phyloP scores from a whole-genome alignment of 2,329 filamentous ascomycete genomes.

The Aureobasidium leucospermi region DNA sequence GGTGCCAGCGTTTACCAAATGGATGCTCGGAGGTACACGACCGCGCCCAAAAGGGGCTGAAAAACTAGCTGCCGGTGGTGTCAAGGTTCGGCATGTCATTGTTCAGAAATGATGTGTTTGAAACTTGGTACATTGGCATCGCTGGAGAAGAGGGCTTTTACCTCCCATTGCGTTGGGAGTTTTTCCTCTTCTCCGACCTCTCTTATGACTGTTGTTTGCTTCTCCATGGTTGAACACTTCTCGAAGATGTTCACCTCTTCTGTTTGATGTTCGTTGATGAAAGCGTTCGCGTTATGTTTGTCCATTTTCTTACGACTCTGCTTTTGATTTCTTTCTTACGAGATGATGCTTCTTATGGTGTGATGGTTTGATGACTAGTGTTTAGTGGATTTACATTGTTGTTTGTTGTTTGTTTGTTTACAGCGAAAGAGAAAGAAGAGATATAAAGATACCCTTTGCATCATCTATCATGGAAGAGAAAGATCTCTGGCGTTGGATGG shows the following conservation, averaged over 20 bases:
- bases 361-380: not conserved
- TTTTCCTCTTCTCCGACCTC: not conserved
- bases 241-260: not conserved
- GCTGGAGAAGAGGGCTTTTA: not conserved
- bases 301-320: not conserved
- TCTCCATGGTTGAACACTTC: not conserved
- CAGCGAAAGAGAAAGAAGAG: no score
- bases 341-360: conserved; percentile 1
- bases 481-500: no score
- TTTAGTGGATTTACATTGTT: not conserved
- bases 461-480: no score
- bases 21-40: conserved; percentile 5
- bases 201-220: not conserved
- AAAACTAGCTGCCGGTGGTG: conserved; percentile 6
- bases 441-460: no score
- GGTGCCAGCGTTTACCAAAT: not conserved
- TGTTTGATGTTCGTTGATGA: not conserved
- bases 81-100: conserved; percentile 1
- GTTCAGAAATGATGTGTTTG: not conserved
- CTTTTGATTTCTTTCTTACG: not conserved
- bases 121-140: not conserved
- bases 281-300: not conserved
- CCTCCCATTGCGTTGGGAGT: conserved; percentile 1
- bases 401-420: no score
- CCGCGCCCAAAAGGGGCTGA: conserved; percentile 10